phyloP scores from a whole-genome alignment of 805 yeast genomes.

The Wickerhamiella vanderwaltii region DNA sequence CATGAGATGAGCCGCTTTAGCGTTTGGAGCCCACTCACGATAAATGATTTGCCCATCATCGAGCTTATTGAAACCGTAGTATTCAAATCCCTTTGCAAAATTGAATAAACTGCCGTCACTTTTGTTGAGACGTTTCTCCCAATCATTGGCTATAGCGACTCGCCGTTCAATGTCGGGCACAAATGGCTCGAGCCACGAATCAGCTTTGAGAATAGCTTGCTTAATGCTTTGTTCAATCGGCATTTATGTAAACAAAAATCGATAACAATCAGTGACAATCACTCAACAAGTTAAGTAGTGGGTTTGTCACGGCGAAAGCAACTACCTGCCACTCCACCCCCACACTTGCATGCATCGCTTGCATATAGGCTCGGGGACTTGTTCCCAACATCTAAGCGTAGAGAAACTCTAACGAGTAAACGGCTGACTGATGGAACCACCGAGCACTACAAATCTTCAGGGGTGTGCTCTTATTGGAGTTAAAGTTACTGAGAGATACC shows the following conservation, averaged over 20 bases:
- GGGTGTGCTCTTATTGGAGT: neutral
- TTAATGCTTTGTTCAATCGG: conserved; percentile 4
- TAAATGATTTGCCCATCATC: conserved; percentile 44
- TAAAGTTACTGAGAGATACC: conserved; percentile 1
- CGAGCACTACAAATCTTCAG: neutral
- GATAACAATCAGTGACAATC: too few species aligned
- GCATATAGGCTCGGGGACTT: too few species aligned
- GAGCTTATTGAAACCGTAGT: conserved; percentile 62
- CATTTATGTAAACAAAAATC: too few species aligned
- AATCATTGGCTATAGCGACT: conserved; percentile 49
- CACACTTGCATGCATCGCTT: too few species aligned
- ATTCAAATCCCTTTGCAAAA: conserved; percentile 65
- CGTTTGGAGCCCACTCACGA: conserved; percentile 88
- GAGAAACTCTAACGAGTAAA: too few species aligned
- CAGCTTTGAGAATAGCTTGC: conserved; percentile 46
- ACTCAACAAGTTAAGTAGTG: too few species aligned
- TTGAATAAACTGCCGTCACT: conserved; percentile 53
- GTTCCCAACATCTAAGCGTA: too few species aligned
- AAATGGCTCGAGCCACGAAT: conserved; percentile 80
- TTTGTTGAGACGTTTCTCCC: conserved; percentile 43
- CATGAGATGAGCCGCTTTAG: conserved; percentile 56
- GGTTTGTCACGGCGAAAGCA: too few species aligned
- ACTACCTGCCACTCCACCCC: too few species aligned
- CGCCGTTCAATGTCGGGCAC: conserved; percentile 57
- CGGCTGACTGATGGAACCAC: neutral